Base-by-base conservation (phyloP, 495 filamentous ascomycete genomes). In the Tetracladium setigerum region DNA sequence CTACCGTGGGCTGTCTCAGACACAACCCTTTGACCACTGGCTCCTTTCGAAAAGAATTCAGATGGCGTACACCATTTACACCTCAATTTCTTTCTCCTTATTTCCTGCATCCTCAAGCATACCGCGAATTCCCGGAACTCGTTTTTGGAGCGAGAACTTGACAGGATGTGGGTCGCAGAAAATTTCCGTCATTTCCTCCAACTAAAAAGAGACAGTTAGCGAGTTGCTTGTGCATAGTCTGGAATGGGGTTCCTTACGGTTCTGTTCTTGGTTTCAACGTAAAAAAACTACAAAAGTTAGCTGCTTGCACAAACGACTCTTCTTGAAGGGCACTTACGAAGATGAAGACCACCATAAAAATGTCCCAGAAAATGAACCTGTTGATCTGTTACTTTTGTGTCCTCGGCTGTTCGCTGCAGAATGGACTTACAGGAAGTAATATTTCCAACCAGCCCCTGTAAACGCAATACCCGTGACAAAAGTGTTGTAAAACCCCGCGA, bases 281-380 rank as follows among this genome's bases (percentile, higher is more conserved):
- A 36, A 9, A 36, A 36, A 9, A 36, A 36, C 22, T 27, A 27
- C 3, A 7, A 27, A 27, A 7, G 7, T 27, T 7, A 27, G 22
- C 7, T 3, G 22, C 3, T 1, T 41, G 39, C 38, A 71, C 61
- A 54, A 78, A 77, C n/a, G n/a, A n/a, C 46, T 76, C 66, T 34
- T 62, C 62, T 13, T 63, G 14, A 42, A 57, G 53, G 44, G 66
- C 53, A 56, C 64, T 65, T 7, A 27, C 22, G 54, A 67, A 77
- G 31, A 73, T 72, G 10, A 71, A 44, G 12, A 56, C 45, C 41
- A 66, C 66, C 52, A 81, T 72, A 34, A 81, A 54, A 8, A 73
- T 55, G 47, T 77, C 70, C 79, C 78, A 83, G 56, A 76, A 71
- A 40, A 80, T 71, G 54, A 82, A 79, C 3, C 22, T 27, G 22